These are phyloP conservation scores for Xylaria venustula DNA, from an alignment of 495 filamentous ascomycete genomes.

Conservation along the genomic window DNA sequence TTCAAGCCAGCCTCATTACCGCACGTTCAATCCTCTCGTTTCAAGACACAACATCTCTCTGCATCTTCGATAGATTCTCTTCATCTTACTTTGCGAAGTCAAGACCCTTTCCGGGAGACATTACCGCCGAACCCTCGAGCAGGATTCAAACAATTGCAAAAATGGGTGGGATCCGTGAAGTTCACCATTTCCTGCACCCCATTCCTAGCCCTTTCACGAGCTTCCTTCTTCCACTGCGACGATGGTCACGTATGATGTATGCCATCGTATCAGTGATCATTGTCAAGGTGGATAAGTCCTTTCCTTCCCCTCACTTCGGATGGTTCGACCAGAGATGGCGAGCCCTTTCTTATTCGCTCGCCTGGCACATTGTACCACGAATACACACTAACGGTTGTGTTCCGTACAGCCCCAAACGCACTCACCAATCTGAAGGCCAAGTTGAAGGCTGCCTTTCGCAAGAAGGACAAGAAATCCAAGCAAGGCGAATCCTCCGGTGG, in stretches of 20 bases:
- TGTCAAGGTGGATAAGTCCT: not conserved
- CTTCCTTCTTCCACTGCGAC: not conserved
- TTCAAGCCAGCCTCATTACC: slow-evolving; percentile 6
- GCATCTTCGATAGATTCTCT: not conserved
- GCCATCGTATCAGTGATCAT: not conserved
- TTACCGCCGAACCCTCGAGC: not conserved
- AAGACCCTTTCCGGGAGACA: not conserved
- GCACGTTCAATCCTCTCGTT: not conserved
- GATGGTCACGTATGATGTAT: not conserved
- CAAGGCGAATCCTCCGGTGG: slow-evolving; percentile 27
- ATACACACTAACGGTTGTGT: slow-evolving; percentile 19
- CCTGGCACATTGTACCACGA: slow-evolving; percentile 6
- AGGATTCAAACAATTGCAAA: not conserved
- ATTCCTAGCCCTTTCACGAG: not conserved
- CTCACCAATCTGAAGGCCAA: slow-evolving; percentile 45
- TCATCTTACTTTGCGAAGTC: not conserved
- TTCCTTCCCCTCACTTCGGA: not conserved
- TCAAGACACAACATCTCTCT: not conserved
- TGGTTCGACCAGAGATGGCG: slow-evolving; percentile 3
- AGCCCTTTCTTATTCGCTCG: not conserved
- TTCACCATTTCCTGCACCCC: not conserved
- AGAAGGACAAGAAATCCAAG: slow-evolving; percentile 29
- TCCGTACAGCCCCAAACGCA: slow-evolving; percentile 30
- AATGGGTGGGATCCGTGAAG: slow-evolving; percentile 13
- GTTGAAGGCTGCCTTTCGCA: slow-evolving; percentile 54